A percentile compares a stretch with the other conserved stretches of the same genome.
Evolutionary conservation across 208 protist species (phyloP).

Genomic region (Trypanosoma theileri): DNA sequence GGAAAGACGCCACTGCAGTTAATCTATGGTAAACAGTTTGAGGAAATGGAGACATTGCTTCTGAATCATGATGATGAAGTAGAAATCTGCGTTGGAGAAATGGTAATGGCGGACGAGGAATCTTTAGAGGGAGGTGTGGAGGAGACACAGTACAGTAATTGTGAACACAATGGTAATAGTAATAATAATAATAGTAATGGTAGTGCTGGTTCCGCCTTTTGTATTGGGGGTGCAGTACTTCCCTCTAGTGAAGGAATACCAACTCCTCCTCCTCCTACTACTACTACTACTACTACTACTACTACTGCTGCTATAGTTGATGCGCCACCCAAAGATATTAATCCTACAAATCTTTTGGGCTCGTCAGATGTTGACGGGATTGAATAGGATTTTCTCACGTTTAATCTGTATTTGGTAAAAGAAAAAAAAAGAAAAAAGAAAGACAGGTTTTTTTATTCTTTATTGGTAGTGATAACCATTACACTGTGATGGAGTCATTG

Average conservation of each 20-base stretch:
- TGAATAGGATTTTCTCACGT: conserved; percentile 40
- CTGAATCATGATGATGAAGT: conserved; percentile 67
- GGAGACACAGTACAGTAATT: neutral
- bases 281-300: neutral
- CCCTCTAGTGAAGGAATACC: conserved; percentile 5
- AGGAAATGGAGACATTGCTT: conserved; percentile 84
- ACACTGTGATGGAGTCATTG: conserved; percentile 1
- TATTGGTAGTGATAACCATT: too few species aligned
- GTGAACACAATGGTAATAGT: neutral
- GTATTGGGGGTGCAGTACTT: neutral
- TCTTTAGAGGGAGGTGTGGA: too few species aligned
- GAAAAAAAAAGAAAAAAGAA: conserved; percentile 3
- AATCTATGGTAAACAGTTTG: conserved; percentile 78
- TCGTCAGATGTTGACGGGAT: conserved; percentile 67
- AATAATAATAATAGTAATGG: neutral
- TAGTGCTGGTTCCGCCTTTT: neutral
- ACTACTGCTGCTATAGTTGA: neutral
- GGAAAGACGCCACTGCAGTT: conserved; percentile 71
- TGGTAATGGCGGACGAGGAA: too few species aligned
- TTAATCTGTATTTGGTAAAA: conserved; percentile 8
- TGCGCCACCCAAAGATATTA: neutral
- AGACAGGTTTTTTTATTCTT: too few species aligned
- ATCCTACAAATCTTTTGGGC: conserved; percentile 40
- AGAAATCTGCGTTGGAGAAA: conserved; percentile 32
- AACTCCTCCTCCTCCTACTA: neutral